phyloP scores from a whole-genome alignment of 2,329 filamentous ascomycete genomes.

The Nigrospora oryzae region DNA sequence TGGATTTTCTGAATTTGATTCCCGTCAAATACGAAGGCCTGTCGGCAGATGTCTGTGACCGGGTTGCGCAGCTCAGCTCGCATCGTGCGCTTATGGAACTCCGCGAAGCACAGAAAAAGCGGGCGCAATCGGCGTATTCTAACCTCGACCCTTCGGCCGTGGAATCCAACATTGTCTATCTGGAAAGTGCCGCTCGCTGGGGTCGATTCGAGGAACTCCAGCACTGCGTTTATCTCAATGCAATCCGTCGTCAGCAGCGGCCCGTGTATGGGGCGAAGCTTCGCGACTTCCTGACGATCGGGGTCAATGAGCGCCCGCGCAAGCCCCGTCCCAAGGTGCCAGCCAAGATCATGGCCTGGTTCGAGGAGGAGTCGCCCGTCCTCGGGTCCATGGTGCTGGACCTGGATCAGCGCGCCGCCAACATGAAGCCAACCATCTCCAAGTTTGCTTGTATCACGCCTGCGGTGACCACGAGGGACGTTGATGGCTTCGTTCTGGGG shows the following conservation, averaged over 20 bases:
- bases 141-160: constrained; percentile 58
- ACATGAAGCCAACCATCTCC: constrained; percentile 66
- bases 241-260: constrained; percentile 67
- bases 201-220: constrained; percentile 70
- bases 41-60: constrained; percentile 43
- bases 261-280: constrained; percentile 76
- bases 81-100: constrained; percentile 62
- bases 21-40: constrained; percentile 62
- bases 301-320: constrained; percentile 48
- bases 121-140: constrained; percentile 46
- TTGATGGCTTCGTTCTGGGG: constrained; percentile 61
- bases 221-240: constrained; percentile 72
- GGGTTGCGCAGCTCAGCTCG: constrained; percentile 59
- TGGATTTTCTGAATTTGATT: constrained; percentile 72
- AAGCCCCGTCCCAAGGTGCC: constrained; percentile 53
- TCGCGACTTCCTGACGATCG: constrained; percentile 65
- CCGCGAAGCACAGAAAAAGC: constrained; percentile 58
- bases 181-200: constrained; percentile 65
- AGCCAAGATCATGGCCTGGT: constrained; percentile 62
- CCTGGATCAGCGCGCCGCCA: constrained; percentile 62
- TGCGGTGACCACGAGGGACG: constrained; percentile 72
- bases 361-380: constrained; percentile 58
- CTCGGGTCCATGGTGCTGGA: constrained; percentile 65
- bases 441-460: constrained; percentile 93
- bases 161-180: constrained; percentile 59